Conservation (phyloP, 208 protist species). For the Wallacemonas collosoma region DNA sequence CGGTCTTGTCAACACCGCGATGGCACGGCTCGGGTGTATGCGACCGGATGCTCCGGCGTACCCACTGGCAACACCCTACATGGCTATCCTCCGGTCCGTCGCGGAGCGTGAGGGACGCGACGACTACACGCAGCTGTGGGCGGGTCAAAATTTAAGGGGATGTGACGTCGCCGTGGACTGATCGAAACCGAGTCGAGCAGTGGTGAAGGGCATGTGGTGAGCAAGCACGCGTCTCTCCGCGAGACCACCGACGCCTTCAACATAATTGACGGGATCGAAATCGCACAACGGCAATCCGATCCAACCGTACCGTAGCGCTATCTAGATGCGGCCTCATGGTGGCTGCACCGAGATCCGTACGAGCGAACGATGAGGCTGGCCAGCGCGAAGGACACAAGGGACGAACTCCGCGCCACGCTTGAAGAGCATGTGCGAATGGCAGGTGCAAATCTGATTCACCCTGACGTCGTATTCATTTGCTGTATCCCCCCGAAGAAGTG, state of each 20-base stretch:
- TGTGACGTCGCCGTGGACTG: constrained; percentile 1
- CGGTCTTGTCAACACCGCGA: constrained; percentile 21
- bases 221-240: neutral
- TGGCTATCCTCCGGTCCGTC: constrained; percentile 14
- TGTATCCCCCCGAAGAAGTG: neutral
- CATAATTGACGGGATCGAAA: neutral
- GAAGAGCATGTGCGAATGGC: too few relatives aligned
- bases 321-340: neutral
- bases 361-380: too few relatives aligned
- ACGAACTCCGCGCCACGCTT: too few relatives aligned
- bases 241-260: neutral
- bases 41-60: constrained; percentile 22
- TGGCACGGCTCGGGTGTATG: constrained; percentile 27
- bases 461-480: too few relatives aligned
- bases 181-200: neutral
- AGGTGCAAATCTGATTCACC: too few relatives aligned
- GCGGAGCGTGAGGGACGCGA: constrained; percentile 21
- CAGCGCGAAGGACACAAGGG: too few relatives aligned
- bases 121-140: constrained; percentile 29
- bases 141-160: constrained; percentile 25
- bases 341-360: constrained; percentile 1
- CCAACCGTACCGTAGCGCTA: neutral
- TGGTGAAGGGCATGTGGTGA: neutral
- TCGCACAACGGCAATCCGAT: neutral
- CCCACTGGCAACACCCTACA: constrained; percentile 19